These are phyloP conservation scores for Hypoxylon rubiginosum DNA, from an alignment of 2,329 filamentous ascomycete genomes.

Conservation along the genomic window DNA sequence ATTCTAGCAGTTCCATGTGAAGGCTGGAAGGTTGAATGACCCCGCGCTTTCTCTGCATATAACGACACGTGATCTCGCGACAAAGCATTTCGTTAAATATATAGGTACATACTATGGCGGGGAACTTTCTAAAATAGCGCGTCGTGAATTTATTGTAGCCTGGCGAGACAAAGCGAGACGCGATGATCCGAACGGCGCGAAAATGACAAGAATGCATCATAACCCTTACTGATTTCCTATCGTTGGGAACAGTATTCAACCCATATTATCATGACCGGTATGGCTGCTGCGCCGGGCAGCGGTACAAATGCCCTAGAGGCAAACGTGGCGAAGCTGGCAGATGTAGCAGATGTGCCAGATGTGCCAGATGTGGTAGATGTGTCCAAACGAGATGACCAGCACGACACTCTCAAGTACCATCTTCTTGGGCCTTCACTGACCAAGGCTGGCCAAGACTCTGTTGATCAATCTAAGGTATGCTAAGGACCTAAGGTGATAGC, in stretches of 20 bases:
- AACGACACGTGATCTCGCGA: too few species aligned
- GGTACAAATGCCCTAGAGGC: conserved; percentile 7
- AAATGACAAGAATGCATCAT: conserved; percentile 16
- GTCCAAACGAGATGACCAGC: conserved; percentile 43
- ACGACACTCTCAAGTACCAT: conserved; percentile 84
- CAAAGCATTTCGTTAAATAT: too few species aligned
- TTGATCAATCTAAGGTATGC: conserved; percentile 86
- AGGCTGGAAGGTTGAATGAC: too few species aligned
- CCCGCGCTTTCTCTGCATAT: too few species aligned
- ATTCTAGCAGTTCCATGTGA: too few species aligned
- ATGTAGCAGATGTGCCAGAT: too few species aligned
- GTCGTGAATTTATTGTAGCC: not conserved
- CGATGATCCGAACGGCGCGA: not conserved
- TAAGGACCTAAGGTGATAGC: not conserved
- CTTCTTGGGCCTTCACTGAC: conserved; percentile 91
- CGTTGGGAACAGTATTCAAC: not conserved
- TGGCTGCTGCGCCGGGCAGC: conserved; percentile 10
- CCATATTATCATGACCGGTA: conserved; percentile 21
- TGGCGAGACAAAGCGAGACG: conserved; percentile 1
- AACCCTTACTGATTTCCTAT: conserved; percentile 1
- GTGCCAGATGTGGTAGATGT: not conserved
- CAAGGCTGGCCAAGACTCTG: conserved; percentile 91
- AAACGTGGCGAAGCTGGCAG: not conserved
- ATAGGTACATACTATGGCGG: not conserved
- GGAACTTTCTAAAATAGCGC: not conserved